phyloP scores from a whole-genome alignment of 2,329 filamentous ascomycete species.

The Proliferodiscus dingleyae region DNA sequence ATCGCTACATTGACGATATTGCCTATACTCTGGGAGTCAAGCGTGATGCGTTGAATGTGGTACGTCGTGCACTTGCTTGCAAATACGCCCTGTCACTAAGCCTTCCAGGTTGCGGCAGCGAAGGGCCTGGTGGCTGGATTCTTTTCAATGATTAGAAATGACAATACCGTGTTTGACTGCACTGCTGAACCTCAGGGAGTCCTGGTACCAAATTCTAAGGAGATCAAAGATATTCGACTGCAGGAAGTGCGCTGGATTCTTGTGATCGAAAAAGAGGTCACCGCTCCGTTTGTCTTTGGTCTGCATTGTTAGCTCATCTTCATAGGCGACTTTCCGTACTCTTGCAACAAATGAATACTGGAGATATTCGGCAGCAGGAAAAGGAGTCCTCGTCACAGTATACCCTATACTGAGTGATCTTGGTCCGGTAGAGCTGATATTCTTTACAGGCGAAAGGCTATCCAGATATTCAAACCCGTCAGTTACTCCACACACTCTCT shows the following conservation, averaged over 20 bases:
- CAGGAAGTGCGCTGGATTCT: constrained; percentile 56
- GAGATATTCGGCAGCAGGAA: constrained; percentile 41
- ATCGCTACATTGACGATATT: constrained; percentile 69
- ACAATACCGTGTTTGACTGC: constrained; percentile 40
- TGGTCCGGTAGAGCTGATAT: not conserved
- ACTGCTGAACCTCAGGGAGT: constrained; percentile 46
- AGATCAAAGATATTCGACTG: constrained; percentile 48
- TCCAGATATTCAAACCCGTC: constrained; percentile 67
- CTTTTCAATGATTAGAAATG: constrained; percentile 41
- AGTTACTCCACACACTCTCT: constrained; percentile 55
- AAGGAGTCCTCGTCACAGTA: constrained; percentile 67
- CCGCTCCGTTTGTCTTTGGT: constrained; percentile 3
- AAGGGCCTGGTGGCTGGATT: constrained; percentile 67
- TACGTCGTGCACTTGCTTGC: constrained; percentile 35
- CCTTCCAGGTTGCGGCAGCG: constrained; percentile 60
- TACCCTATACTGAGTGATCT: not conserved
- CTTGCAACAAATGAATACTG: constrained; percentile 55
- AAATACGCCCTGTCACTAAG: constrained; percentile 2
- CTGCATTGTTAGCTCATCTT: constrained; percentile 1
- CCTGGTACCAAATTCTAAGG: constrained; percentile 51
- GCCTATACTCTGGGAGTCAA: constrained; percentile 63
- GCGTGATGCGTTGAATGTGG: constrained; percentile 65
- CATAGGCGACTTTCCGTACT: constrained; percentile 70
- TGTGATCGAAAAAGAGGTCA: constrained; percentile 74
- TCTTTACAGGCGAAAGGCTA: constrained; percentile 68